Base-by-base conservation (phyloP, 202 grass and related monocot genomes). In the Carex arenaria region DNA sequence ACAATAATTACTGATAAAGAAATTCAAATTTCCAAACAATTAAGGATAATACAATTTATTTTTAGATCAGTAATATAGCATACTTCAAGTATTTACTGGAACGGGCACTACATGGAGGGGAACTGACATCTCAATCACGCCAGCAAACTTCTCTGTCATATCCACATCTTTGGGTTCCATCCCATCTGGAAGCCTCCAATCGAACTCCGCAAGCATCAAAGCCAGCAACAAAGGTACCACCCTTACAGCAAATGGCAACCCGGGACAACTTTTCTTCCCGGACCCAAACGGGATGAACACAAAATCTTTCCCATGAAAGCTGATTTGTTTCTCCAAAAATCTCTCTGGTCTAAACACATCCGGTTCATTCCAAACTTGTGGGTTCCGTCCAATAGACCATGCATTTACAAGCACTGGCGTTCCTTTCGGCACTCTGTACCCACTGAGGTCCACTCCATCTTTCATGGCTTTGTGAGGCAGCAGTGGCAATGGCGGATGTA, bases 171-270 rank as follows among this genome's bases (percentile, higher is more conserved):
- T 68, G n/a, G 43, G 68, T 12, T 4, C 65, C 78, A 82, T 86
- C 57, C 87, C 87, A 56, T 89, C 83, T 10, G 87, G 87, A 80
- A 89, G 76, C 65, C 26, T 88, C 87, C 87, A 88, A 52, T 88
- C 56, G 6, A 88, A 72, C 13, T 71, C 73, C 3, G 60, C 71
- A 51, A 88, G 64, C 75, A 85, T 57, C 82, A 79, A 57, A 19
- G 82, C 82, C 75, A 88, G 17, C 36, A 88, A 0, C 68, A 80
- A 17, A 4, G 82, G 87, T 18, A 85, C 64, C 0, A 88, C 22
- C 28, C 13, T 79, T 23, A 57, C 18, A 79, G 7, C 19, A 7
- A 79, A 38, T 4, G 19, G 22, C 14, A 79, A 34, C 1, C 74
- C 74, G 14, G 73, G 53, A 32, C 74, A 79, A 32, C 2, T 36